Base-by-base conservation (phyloP, 148 eudicot species). In the Agrostemma githago region DNA sequence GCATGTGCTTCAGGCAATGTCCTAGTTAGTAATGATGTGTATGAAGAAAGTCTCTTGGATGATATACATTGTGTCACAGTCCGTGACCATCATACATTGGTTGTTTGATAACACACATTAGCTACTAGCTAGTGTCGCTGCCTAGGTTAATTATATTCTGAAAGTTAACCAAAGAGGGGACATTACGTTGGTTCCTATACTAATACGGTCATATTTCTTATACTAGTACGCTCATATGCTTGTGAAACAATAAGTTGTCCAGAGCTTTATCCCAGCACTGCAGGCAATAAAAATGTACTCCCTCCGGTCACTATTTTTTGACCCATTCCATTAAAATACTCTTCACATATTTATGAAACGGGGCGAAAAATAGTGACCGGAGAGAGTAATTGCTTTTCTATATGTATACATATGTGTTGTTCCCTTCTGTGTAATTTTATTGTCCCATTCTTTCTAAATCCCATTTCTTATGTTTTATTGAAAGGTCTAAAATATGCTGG, bases 401-500 rank as follows among this genome's bases (percentile, higher is more conserved):
- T 3, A 58, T 58, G 21, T 16, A 7, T 58, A 58, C 5, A 58
- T 16, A 58, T 58, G 21, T 60, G 7, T 8, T 6, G 3, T 60
- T 20, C 14, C 21, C 16, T 20, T 6, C 15, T 72, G 56, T 51
- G 11, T 51, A 51, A 51, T 51, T 58, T 62, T 26, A 44, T 9
- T 37, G 66, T 14, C 20, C 14, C 7, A 39, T 21, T 3, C 3
- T n/a, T 63, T 53, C 14, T 4, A 59, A 71, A 14, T 14, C 5
- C 38, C 42, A 21, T 53, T 43, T 41, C 6, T 46, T 46, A 3
- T 21, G 20, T 57, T 70, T 76, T 70, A 21, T 77, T 82, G 69
- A 60, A 85, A 95, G 99, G 99, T 71, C 75, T 95, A 81, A 89
- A 87, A 77, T 95, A 85, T 82, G 99, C 99, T 78, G 99, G 99